phyloP scores from a whole-genome alignment of 2,329 filamentous ascomycete genomes.

The Aulographum hederae region DNA sequence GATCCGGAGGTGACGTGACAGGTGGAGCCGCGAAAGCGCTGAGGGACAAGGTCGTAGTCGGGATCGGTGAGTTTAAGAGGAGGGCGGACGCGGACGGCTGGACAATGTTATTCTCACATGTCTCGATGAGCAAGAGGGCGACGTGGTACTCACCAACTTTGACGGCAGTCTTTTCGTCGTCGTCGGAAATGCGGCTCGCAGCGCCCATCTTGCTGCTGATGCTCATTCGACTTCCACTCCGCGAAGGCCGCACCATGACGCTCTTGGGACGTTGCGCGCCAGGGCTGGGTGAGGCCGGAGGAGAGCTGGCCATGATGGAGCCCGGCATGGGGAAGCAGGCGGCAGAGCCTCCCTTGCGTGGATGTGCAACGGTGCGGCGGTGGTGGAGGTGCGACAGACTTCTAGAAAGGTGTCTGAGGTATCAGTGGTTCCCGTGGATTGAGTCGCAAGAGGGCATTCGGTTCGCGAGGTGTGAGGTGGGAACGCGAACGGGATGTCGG shows the following conservation, averaged over 20 bases:
- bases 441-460: no score
- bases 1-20: slow-evolving; percentile 78
- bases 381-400: no score
- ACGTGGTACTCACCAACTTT: slow-evolving; percentile 69
- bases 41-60: slow-evolving; percentile 85
- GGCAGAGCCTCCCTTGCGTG: no score
- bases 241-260: slow-evolving; percentile 56
- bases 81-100: slow-evolving; percentile 85
- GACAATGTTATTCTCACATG: not conserved
- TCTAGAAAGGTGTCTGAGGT: no score
- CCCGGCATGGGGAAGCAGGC: no score
- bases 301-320: slow-evolving; percentile 12
- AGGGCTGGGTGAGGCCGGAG: slow-evolving; percentile 17
- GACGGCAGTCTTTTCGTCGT: slow-evolving; percentile 78
- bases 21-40: slow-evolving; percentile 84
- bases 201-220: slow-evolving; percentile 58
- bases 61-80: slow-evolving; percentile 70
- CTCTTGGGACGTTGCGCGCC: slow-evolving; percentile 52
- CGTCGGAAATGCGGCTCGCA: slow-evolving; percentile 71
- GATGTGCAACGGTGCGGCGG: no score
- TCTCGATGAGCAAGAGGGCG: slow-evolving; percentile 3
- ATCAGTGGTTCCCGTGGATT: no score
- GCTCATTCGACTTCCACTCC: slow-evolving; percentile 75
- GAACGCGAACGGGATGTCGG: no score
- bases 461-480: no score